Evolutionary conservation across 768 basidiomycete genomes (phyloP).

Genomic region (Boletus sp.): DNA sequence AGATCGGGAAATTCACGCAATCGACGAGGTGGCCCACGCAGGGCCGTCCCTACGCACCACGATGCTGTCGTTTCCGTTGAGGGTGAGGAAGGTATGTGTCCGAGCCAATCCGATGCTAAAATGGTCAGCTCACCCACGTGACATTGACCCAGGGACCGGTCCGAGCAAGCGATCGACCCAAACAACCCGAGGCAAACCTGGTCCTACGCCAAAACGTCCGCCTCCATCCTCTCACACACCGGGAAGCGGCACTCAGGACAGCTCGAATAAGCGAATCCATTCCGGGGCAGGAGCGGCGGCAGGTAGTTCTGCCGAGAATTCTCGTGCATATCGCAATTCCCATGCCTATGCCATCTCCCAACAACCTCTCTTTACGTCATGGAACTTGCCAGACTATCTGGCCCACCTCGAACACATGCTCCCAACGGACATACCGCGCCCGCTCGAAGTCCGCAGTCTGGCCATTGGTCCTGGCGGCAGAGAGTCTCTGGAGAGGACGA

Average conservation of each 20-base stretch:
- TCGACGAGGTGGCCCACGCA: constrained; percentile 32
- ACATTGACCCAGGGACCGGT: constrained; percentile 34
- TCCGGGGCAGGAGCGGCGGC: constrained; percentile 33
- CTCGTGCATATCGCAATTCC: constrained; percentile 72
- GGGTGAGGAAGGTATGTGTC: constrained; percentile 60
- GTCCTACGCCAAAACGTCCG: constrained; percentile 30
- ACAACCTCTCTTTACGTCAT: constrained; percentile 76
- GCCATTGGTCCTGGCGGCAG: constrained; percentile 42
- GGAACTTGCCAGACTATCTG: constrained; percentile 92
- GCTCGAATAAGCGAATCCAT: constrained; percentile 49
- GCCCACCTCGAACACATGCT: constrained; percentile 82
- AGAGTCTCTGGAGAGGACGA: constrained; percentile 56
- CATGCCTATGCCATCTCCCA: constrained; percentile 79
- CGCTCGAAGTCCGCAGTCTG: constrained; percentile 62
- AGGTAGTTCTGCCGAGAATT: constrained; percentile 43
- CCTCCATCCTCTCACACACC: constrained; percentile 30
- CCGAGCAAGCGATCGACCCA: constrained; percentile 37
- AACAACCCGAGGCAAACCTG: constrained; percentile 37
- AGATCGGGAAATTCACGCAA: constrained; percentile 30
- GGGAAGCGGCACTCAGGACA: constrained; percentile 40
- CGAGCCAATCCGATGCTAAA: constrained; percentile 5
- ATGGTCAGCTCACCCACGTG: constrained; percentile 33
- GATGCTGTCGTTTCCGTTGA: constrained; percentile 38
- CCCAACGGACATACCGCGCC: constrained; percentile 70
- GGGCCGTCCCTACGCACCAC: constrained; percentile 15